A percentile compares a stretch with the other conserved stretches of the same genome.
phyloP scores from a whole-genome alignment of 2,329 filamentous ascomycete species.

The Aspergillus proliferans region DNA sequence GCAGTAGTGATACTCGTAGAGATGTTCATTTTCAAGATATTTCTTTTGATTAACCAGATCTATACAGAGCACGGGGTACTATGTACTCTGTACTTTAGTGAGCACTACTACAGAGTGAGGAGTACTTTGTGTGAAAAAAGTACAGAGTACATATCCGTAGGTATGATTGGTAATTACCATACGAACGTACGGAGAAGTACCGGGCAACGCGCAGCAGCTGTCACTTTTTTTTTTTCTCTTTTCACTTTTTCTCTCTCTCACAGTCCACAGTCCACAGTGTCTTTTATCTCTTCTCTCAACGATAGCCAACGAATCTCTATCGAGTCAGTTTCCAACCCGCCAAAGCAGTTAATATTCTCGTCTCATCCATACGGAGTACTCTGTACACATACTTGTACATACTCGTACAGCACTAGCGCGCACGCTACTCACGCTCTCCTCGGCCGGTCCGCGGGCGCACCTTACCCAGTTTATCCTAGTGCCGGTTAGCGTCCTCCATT shows the following conservation, averaged over 20 bases:
- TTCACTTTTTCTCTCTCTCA: slow-evolving; percentile 4
- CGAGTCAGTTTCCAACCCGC: neutral
- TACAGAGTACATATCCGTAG: no score
- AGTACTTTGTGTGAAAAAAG: no score
- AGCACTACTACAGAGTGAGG: no score
- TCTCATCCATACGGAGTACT: neutral
- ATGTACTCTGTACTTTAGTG: no score
- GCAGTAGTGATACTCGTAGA: no score
- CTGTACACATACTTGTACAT: neutral
- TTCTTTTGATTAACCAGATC: no score
- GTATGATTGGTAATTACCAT: neutral
- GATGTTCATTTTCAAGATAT: no score
- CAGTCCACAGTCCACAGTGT: neutral
- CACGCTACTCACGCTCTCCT: neutral
- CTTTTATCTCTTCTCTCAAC: slow-evolving; percentile 1
- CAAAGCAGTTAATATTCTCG: neutral
- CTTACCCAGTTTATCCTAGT: neutral
- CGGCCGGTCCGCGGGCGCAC: neutral
- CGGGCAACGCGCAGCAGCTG: neutral
- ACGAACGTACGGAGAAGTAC: neutral
- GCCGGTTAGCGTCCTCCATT: neutral
- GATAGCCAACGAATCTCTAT: neutral
- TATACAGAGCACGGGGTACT: no score
- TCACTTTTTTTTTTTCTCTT: slow-evolving; percentile 1
- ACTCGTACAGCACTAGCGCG: neutral